phyloP scores from a whole-genome alignment of 75 land plant species.

The Sequoia sempervirens region DNA sequence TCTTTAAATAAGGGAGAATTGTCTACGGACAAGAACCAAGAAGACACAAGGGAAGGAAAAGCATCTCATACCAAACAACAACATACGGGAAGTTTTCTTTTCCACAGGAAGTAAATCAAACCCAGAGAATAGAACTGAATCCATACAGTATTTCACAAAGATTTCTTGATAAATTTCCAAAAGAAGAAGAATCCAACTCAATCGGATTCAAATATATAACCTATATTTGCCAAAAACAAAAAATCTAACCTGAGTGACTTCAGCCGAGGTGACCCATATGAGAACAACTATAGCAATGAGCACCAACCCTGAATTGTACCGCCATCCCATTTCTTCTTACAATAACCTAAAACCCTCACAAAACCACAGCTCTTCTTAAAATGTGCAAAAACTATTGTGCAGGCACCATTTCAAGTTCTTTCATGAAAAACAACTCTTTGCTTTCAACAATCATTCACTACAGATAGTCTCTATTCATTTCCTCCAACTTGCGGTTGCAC shows the following conservation, averaged over 20 bases:
- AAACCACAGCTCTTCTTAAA: neutral
- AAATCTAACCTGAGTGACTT: conserved; percentile 82
- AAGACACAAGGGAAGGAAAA: neutral
- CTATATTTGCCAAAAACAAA: neutral
- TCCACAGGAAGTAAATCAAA: neutral
- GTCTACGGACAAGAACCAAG: neutral
- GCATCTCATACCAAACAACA: neutral
- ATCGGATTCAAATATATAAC: neutral
- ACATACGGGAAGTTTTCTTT: neutral
- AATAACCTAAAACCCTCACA: neutral
- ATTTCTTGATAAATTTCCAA: too few relatives aligned
- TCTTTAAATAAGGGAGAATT: neutral
- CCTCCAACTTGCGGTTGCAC: neutral
- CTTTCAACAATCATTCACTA: neutral
- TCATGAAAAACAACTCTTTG: neutral
- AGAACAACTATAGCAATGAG: conserved; percentile 72
- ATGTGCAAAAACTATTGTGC: neutral
- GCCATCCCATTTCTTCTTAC: conserved; percentile 56
- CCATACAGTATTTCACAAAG: neutral
- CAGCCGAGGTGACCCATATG: conserved; percentile 95
- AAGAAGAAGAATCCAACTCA: neutral
- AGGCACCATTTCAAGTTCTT: neutral
- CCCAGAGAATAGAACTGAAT: neutral
- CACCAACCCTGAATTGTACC: conserved; percentile 71
- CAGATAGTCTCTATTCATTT: neutral